These are phyloP conservation scores for Diaporthe citrichinensis DNA, from an alignment of 2,329 filamentous ascomycete genomes.

Conservation along the genomic window DNA sequence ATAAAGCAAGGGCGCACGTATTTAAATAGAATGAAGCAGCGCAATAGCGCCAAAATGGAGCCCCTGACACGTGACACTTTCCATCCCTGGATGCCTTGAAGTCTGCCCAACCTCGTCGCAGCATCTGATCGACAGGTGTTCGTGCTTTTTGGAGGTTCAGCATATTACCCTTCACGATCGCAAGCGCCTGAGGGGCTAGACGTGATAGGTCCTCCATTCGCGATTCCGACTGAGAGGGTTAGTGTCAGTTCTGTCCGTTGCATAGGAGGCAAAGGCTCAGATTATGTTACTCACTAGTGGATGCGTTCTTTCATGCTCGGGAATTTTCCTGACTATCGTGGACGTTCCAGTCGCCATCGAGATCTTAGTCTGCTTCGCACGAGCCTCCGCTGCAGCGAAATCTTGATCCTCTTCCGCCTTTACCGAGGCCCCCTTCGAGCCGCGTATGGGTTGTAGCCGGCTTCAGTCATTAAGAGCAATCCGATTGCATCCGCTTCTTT, in stretches of 20 bases:
- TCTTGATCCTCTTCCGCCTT: neutral
- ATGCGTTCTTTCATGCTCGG: neutral
- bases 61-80: no score
- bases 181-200: neutral
- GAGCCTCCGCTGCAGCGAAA: neutral
- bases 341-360: neutral
- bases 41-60: no score
- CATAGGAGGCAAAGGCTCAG: neutral
- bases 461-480: neutral
- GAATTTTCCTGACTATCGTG: neutral
- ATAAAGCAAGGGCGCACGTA: no score
- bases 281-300: neutral
- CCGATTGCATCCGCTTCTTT: neutral
- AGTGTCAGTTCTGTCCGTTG: neutral
- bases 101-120: neutral
- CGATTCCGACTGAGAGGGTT: neutral
- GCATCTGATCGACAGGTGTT: neutral
- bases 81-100: slow-evolving; percentile 5
- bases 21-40: no score
- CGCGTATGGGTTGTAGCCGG: neutral
- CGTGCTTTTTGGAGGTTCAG: neutral
- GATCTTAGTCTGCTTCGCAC: neutral
- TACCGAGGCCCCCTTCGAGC: neutral
- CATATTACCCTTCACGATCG: neutral
- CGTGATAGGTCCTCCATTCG: neutral